Conservation (phyloP, 164 flowering plant genomes). For the Echeveria elegans region DNA sequence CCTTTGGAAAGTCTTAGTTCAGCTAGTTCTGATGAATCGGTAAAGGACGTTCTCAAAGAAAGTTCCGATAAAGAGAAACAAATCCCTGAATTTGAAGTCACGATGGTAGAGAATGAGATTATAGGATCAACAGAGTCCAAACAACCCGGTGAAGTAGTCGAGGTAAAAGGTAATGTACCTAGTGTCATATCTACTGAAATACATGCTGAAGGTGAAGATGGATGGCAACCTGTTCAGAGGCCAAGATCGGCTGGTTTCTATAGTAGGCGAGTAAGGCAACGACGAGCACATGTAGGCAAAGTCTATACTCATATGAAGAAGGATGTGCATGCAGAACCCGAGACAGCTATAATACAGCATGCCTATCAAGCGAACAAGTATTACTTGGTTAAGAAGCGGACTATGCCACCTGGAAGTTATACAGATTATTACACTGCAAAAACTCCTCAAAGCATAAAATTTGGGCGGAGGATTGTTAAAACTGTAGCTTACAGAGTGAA, state of each 20-base stretch:
- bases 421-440: constrained; percentile 46
- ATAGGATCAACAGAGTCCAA: constrained; percentile 22
- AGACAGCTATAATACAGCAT: constrained; percentile 32
- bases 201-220: constrained; percentile 78
- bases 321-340: constrained; percentile 36
- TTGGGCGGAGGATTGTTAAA: constrained; percentile 66
- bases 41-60: constrained; percentile 28
- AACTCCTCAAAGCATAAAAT: constrained; percentile 42
- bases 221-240: constrained; percentile 96
- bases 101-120: constrained; percentile 16
- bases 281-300: constrained; percentile 48
- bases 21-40: constrained; percentile 38
- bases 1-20: constrained; percentile 22
- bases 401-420: constrained; percentile 45
- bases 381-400: constrained; percentile 55
- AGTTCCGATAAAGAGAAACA: constrained; percentile 44
- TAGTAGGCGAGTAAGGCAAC: constrained; percentile 57
- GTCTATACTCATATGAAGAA: constrained; percentile 61
- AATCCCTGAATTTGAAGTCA: constrained; percentile 22
- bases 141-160: constrained; percentile 20
- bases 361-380: constrained; percentile 42
- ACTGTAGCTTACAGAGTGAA: constrained; percentile 81
- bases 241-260: constrained; percentile 66
- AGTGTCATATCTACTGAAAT: constrained; percentile 32
- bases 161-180: constrained; percentile 16